A percentile compares a stretch with the other conserved stretches of the same genome.
phyloP scores from a whole-genome alignment of 805 yeast species.

The Ogataea methylovora region DNA sequence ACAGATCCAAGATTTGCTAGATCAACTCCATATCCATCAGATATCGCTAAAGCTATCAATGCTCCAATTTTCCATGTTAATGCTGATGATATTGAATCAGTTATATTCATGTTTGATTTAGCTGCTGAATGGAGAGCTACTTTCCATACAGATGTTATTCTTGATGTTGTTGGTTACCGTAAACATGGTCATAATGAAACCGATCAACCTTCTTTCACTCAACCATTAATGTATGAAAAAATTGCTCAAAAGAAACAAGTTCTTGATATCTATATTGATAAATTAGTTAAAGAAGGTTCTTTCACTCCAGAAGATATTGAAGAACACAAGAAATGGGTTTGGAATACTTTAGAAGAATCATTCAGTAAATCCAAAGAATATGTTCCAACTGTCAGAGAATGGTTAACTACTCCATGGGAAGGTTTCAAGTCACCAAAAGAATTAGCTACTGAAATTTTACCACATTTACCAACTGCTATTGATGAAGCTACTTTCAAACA shows the following conservation, averaged over 20 bases:
- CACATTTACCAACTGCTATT: slow-evolving; percentile 93
- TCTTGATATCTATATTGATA: slow-evolving; percentile 73
- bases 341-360: slow-evolving; percentile 89
- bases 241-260: slow-evolving; percentile 87
- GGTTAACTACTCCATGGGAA: slow-evolving; percentile 99
- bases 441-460: slow-evolving; percentile 89
- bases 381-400: slow-evolving; percentile 86
- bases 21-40: slow-evolving; percentile 97
- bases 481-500: slow-evolving; percentile 61
- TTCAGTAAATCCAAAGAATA: slow-evolving; percentile 85
- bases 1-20: slow-evolving; percentile 97
- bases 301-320: slow-evolving; percentile 86
- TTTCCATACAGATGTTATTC: slow-evolving; percentile 92
- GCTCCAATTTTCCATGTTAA: slow-evolving; percentile 99
- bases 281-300: slow-evolving; percentile 78
- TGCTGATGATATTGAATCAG: slow-evolving; percentile 95
- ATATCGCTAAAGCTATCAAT: slow-evolving; percentile 91
- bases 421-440: slow-evolving; percentile 97
- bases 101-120: slow-evolving; percentile 82
- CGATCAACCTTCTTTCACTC: slow-evolving; percentile 98
- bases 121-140: slow-evolving; percentile 99
- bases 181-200: slow-evolving; percentile 99
- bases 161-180: slow-evolving; percentile 97
- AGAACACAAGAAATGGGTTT: slow-evolving; percentile 97
- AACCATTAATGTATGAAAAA: slow-evolving; percentile 92